Percentiles rank a stretch among this genome's conserved stretches.
Conservation (phyloP, 768 basidiomycete genomes). For the Auricularia auricula-judae region DNA sequence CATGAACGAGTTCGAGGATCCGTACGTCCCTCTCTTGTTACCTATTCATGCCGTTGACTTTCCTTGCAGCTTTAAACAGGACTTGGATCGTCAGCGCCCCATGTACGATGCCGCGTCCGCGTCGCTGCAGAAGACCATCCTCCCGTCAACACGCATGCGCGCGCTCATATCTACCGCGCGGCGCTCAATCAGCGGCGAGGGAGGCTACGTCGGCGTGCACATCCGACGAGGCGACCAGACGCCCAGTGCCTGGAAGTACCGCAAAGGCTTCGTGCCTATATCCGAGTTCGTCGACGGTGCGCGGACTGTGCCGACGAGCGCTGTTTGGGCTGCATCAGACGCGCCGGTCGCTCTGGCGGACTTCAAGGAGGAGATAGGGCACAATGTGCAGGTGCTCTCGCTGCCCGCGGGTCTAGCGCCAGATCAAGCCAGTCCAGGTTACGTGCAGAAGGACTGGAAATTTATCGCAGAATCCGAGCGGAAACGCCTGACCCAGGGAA, state of each 20-base stretch:
- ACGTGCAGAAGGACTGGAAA: constrained; percentile 43
- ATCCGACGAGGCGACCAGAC: constrained; percentile 51
- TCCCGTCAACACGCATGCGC: constrained; percentile 35
- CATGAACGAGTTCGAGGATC: constrained; percentile 46
- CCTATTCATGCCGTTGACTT: background rate
- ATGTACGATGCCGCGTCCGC: constrained; percentile 35
- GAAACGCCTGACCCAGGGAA: constrained; percentile 44
- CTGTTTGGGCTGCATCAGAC: constrained; percentile 53
- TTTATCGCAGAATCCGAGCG: constrained; percentile 28
- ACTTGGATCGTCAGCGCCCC: constrained; percentile 38
- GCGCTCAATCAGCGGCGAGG: constrained; percentile 26
- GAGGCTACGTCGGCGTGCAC: constrained; percentile 44
- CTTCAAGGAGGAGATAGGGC: constrained; percentile 28
- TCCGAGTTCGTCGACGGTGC: constrained; percentile 36
- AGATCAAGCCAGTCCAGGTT: constrained; percentile 32
- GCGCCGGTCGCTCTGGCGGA: constrained; percentile 33
- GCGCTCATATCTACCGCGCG: constrained; percentile 40
- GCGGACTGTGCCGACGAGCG: constrained; percentile 19
- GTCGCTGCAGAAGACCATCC: constrained; percentile 43
- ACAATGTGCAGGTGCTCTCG: constrained; percentile 30
- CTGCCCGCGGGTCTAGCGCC: constrained; percentile 37
- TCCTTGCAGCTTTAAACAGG: background rate
- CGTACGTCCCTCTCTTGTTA: constrained; percentile 31
- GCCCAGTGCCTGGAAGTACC: constrained; percentile 33
- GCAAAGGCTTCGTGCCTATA: constrained; percentile 34